phyloP scores from a whole-genome alignment of 768 basidiomycete species.

The Agaricus subrufescens region DNA sequence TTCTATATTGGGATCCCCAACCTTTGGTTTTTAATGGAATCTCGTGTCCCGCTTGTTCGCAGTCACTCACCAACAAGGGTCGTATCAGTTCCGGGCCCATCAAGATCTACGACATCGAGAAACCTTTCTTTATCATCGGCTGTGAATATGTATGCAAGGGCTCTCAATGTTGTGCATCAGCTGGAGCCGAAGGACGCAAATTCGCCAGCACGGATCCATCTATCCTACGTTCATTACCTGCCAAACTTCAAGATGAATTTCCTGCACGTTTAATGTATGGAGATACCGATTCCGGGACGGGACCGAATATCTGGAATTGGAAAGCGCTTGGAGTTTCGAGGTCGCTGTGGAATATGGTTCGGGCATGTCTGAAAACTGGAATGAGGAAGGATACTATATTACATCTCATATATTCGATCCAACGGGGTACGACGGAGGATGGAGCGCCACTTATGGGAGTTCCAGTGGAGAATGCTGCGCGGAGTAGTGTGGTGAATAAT shows the following conservation, averaged over 20 bases:
- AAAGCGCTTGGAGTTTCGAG: constrained; percentile 67
- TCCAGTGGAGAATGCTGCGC: neutral
- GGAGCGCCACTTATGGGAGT: neutral
- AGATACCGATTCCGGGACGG: constrained; percentile 53
- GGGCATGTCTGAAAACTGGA: constrained; percentile 52
- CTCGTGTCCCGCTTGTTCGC: constrained; percentile 60
- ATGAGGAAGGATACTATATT: constrained; percentile 59
- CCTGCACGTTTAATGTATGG: constrained; percentile 59
- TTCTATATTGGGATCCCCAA: constrained; percentile 86
- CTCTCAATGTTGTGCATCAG: constrained; percentile 36
- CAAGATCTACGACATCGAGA: constrained; percentile 76
- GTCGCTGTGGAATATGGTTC: constrained; percentile 70
- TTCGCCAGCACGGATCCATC: constrained; percentile 71
- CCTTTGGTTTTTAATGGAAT: constrained; percentile 83
- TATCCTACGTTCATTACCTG: constrained; percentile 66
- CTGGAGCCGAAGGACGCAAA: constrained; percentile 50
- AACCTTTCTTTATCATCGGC: constrained; percentile 82
- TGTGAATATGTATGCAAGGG: constrained; percentile 72
- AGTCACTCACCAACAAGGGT: constrained; percentile 60
- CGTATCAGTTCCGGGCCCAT: constrained; percentile 71
- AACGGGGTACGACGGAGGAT: constrained; percentile 42
- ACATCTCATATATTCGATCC: constrained; percentile 52
- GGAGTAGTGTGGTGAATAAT: constrained; percentile 15
- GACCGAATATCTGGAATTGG: constrained; percentile 71
- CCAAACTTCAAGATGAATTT: constrained; percentile 68